These are phyloP conservation scores for Withania somnifera DNA, from an alignment of 305 asterid genomes.

Conservation along the genomic window DNA sequence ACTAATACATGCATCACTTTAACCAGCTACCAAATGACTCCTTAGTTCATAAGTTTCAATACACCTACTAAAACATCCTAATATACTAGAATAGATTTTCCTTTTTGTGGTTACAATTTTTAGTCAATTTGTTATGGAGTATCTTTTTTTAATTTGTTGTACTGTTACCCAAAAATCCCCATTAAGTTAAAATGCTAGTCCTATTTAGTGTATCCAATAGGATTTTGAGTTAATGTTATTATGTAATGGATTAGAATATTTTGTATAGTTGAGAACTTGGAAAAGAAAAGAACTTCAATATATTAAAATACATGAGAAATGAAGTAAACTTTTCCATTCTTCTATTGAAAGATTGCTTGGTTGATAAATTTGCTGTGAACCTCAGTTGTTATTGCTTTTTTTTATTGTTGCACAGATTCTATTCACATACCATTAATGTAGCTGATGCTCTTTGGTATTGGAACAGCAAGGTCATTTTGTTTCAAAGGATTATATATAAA, in stretches of 20 bases:
- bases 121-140: not conserved
- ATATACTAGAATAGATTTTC: not conserved
- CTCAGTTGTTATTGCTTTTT: not conserved
- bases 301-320: not conserved
- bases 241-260: not conserved
- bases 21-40: not conserved
- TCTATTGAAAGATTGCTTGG: not conserved
- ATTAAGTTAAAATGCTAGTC: not conserved
- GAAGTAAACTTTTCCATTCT: not conserved
- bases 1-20: not conserved
- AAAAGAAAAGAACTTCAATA: not conserved
- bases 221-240: not conserved
- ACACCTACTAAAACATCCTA: not conserved
- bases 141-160: not conserved
- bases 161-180: not conserved
- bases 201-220: not conserved
- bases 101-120: not conserved
- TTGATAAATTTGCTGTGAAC: not conserved
- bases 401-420: conserved; percentile 14
- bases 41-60: not conserved
- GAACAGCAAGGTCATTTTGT: conserved; percentile 16
- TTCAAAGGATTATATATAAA: conserved; percentile 2
- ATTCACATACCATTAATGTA: conserved; percentile 10
- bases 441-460: conserved; percentile 36
- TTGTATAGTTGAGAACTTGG: not conserved